Percentiles rank a stretch among this genome's conserved stretches.
phyloP scores from a whole-genome alignment of 2,329 filamentous ascomycete species.

The Conoideocrella luteorostrata region DNA sequence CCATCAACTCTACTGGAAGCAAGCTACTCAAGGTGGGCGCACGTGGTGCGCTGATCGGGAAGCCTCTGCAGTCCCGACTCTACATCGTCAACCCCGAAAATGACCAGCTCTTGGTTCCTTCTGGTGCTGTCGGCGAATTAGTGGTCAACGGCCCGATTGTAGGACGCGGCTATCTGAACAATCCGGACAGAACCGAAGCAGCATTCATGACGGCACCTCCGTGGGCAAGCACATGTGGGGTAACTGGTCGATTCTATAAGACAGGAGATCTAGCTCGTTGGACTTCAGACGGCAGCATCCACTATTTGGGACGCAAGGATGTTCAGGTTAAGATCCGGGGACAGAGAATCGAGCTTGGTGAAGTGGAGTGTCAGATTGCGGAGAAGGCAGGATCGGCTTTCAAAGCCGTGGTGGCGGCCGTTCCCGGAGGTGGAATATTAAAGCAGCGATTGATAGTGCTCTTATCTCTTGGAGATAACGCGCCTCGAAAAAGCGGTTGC shows the following conservation, averaged over 20 bases:
- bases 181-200: constrained; percentile 9
- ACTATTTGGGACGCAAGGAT: constrained; percentile 10
- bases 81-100: constrained; percentile 10
- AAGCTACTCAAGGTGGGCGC: too few relatives aligned
- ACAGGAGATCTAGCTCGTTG: constrained; percentile 11
- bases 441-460: too few relatives aligned
- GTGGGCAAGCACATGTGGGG: neutral
- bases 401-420: too few relatives aligned
- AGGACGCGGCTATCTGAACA: constrained; percentile 13
- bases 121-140: constrained; percentile 14
- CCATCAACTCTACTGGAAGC: too few relatives aligned
- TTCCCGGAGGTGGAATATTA: too few relatives aligned
- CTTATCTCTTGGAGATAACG: too few relatives aligned
- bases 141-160: constrained; percentile 14
- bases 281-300: constrained; percentile 5
- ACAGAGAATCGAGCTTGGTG: constrained; percentile 13
- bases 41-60: too few relatives aligned
- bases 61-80: too few relatives aligned
- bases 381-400: too few relatives aligned
- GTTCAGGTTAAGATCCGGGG: constrained; percentile 10
- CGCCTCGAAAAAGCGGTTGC: too few relatives aligned
- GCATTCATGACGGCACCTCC: constrained; percentile 8
- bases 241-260: neutral
- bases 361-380: constrained; percentile 9
- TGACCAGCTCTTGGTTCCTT: constrained; percentile 10